Base-by-base conservation (phyloP, 805 yeast species). In the Jamesozyma piceae region DNA sequence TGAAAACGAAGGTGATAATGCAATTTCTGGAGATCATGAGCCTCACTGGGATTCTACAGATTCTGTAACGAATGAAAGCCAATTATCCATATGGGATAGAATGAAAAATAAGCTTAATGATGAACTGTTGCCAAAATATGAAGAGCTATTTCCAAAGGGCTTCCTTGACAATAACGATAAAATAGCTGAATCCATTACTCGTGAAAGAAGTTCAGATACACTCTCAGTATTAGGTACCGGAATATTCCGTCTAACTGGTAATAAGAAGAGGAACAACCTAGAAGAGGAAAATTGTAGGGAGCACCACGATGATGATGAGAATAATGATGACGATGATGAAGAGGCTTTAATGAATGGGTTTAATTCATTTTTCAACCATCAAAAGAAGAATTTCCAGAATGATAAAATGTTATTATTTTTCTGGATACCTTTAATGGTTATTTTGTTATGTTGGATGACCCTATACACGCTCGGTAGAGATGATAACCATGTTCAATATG, bases 391-490 rank as follows among this genome's bases (percentile, higher is more conserved):
- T 38, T 64, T 73, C 44, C 65, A 63, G 51, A 81, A 85, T 53
- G 96, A 88, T 62, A 80, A 77, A 54, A 81, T 86, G 83, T 68
- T 88, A 48, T 64, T 86, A 44, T 84, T 87, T 58, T 87, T 88
- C 73, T 88, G 96, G 96, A 64, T 87, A 45, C 96, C 96, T 14
- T 72, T 83, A 30, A 64, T 86, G 43, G 51, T 79, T 18, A 60
- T 82, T 22, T 62, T 79, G 14, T 64, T 77, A 3, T 62, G 75
- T 8, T 67, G 71, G 49, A 67, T 73, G 41, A 59, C 72, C 4
- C 43, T 65, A 19, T 58, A 56, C 47, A 62, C 54, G 28, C 54
- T 63, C 17, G 71, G 72, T 3, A 57, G 55, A n/a, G 57, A 60
- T 35, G 64, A 59, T 27, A 59, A 57, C 43, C 55, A 57, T 4